These are phyloP conservation scores for Lachancea fermentati DNA, from an alignment of 805 yeast species.

Conservation along the genomic window DNA sequence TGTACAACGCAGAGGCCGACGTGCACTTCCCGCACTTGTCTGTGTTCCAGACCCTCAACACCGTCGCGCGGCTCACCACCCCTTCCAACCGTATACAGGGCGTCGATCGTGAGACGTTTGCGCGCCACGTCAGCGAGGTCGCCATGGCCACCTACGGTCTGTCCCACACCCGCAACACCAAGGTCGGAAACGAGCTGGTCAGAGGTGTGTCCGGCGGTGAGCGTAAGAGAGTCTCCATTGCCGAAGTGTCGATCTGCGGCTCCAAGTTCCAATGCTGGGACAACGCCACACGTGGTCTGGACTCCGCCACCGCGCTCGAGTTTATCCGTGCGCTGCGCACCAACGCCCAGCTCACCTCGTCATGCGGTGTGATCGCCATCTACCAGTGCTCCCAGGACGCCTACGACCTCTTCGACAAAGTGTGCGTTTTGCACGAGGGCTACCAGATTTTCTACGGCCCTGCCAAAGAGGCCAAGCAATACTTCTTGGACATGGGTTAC, in stretches of 20 bases:
- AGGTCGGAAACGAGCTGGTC: constrained; percentile 56
- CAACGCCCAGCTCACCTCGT: constrained; percentile 46
- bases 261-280: constrained; percentile 69
- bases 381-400: constrained; percentile 66
- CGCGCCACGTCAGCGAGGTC: constrained; percentile 49
- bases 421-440: constrained; percentile 53
- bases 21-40: constrained; percentile 62
- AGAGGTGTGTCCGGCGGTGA: constrained; percentile 85
- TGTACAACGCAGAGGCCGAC: constrained; percentile 65
- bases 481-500: constrained; percentile 61
- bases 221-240: constrained; percentile 76
- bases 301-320: constrained; percentile 77
- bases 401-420: constrained; percentile 59
- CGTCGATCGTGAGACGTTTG: constrained; percentile 49
- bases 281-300: constrained; percentile 82
- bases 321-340: constrained; percentile 62
- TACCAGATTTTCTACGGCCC: constrained; percentile 65
- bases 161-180: constrained; percentile 52
- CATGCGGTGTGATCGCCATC: constrained; percentile 61
- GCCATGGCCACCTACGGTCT: constrained; percentile 55
- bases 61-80: constrained; percentile 57
- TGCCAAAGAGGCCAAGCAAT: constrained; percentile 45
- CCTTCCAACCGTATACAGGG: constrained; percentile 59
- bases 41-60: constrained; percentile 59
- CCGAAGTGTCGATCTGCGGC: constrained; percentile 65